Evolutionary conservation across 2,329 filamentous ascomycete genomes (phyloP), one percentile per base, ranked within the genome.

Genomic region (Laburnicola sp.): DNA sequence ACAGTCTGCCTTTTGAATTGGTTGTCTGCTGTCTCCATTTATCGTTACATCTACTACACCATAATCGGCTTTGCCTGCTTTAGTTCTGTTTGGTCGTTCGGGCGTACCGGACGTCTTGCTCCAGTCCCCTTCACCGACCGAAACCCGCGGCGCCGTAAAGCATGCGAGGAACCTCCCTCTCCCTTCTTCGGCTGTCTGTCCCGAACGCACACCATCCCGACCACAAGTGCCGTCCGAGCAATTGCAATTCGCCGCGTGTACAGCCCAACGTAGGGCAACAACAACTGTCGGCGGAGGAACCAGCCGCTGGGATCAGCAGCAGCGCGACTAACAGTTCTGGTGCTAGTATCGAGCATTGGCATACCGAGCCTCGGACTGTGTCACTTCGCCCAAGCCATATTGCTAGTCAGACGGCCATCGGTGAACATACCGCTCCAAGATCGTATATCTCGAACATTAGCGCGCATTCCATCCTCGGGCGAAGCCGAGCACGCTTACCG

Each of bases 11-110:
- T 59, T 44, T 54, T 57, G 23, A 59, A 58, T 58, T n/a, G n/a
- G n/a, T n/a, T n/a, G n/a, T 56, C 52, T 63, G 51, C 56, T 49
- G 62, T 65, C 62, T 56, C 63, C 57, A 60, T 63, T 54, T 47
- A 56, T 66, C 51, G 68, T 70, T 68, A 67, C 66, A 69, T 68
- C 48, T 56, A 59, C 65, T 70, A 66, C 65, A 55, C 69, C 63
- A 54, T 55, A 68, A 63, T 36, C 45, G 55, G 58, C 46, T 50
- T 50, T 50, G 38, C 57, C 59, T 63, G 63, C 65, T 58, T 66
- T 60, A 54, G 52, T 53, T 55, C 45, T 56, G 39, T 37, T 37
- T 45, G 36, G 23, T 40, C 42, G 44, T 43, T 45, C 45, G 42
- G 43, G 43, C 47, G 42, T 22, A 51, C 53, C 50, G 48, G 16